These are phyloP conservation scores for Starmera amethionina DNA, from an alignment of 805 yeast species.

Conservation along the genomic window DNA sequence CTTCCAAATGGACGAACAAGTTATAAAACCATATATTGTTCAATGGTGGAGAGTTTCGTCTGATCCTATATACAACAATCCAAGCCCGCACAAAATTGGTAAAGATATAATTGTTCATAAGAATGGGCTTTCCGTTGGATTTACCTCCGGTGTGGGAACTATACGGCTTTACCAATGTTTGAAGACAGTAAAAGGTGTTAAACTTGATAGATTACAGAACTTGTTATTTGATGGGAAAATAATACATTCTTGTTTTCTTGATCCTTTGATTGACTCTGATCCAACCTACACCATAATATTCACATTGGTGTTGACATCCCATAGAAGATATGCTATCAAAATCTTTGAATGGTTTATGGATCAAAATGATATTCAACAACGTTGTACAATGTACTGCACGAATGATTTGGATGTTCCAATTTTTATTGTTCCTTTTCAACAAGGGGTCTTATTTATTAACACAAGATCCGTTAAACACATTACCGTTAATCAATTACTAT, in stretches of 20 bases:
- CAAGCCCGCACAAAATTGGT: constrained; percentile 15
- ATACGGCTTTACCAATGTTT: constrained; percentile 30
- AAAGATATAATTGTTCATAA: constrained; percentile 24
- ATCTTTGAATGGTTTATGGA: constrained; percentile 32
- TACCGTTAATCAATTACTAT: constrained; percentile 33
- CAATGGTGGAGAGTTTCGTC: constrained; percentile 37
- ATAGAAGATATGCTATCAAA: constrained; percentile 26
- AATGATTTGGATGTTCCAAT: constrained; percentile 32
- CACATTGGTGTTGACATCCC: constrained; percentile 26
- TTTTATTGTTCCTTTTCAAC: constrained; percentile 29
- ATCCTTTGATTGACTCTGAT: constrained; percentile 18
- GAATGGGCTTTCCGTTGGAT: constrained; percentile 29
- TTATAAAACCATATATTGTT: constrained; percentile 29
- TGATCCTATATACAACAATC: background rate
- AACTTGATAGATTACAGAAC: constrained; percentile 28
- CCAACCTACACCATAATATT: constrained; percentile 25
- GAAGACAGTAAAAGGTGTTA: constrained; percentile 26
- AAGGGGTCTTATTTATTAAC: constrained; percentile 30
- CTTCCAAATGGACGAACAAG: constrained; percentile 12
- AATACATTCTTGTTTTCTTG: constrained; percentile 32
- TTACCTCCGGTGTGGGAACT: constrained; percentile 25
- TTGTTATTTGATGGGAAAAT: constrained; percentile 31
- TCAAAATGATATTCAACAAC: constrained; percentile 23
- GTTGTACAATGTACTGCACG: constrained; percentile 30
- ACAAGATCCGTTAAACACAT: constrained; percentile 25